Evolutionary conservation across 345 rosid species (phyloP), one percentile per base, ranked within the genome.

Genomic region (Psidium guajava): DNA sequence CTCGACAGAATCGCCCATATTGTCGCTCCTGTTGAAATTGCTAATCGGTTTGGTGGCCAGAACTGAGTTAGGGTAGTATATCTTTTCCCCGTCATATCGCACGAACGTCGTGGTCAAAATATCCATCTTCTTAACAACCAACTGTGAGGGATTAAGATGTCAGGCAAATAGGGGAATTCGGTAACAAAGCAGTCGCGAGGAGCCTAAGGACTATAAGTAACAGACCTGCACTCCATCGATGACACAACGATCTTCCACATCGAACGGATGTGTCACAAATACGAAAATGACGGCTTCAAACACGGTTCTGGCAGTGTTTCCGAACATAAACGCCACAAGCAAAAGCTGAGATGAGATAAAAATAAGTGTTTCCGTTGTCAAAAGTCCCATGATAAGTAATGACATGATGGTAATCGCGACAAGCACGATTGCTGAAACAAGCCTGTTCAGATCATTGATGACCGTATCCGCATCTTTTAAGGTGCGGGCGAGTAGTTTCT

Each of bases 81-180:
- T 90, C 89, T 93, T 95, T 90, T 94, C 96, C 44, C 93, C 94
- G 90, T 95, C 91, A 69, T 86, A 94, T 88, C 91, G 92, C 90
- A 94, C 83, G 89, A 95, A 95, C 81, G 94, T 90, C 0, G 98
- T 95, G 1, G 93, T 89, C 86, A 93, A 77, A 69, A 95, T 87
- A 86, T 94, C 93, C 95, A 94, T 91, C 87, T 95, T 96, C 88
- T 94, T 96, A 21, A 95, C 97, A n/a, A 92, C 69, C 95, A 94
- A 87, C 98, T 94, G 94, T 50, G 55, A 85, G n/a, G 59, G 21
- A 84, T 54, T 27, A 80, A 85, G 54, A 36, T 11, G 83, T 85
- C 44, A 73, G 42, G 20, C 32, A 73, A 5, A 15, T 13, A 27
- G 2, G 36, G 36, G 18, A 18, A 32, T 32, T 32, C 81, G 9